Evolutionary conservation across 2,329 filamentous ascomycete species (phyloP), one percentile per base, ranked within the genome.

Genomic region (Cytospora piceae): DNA sequence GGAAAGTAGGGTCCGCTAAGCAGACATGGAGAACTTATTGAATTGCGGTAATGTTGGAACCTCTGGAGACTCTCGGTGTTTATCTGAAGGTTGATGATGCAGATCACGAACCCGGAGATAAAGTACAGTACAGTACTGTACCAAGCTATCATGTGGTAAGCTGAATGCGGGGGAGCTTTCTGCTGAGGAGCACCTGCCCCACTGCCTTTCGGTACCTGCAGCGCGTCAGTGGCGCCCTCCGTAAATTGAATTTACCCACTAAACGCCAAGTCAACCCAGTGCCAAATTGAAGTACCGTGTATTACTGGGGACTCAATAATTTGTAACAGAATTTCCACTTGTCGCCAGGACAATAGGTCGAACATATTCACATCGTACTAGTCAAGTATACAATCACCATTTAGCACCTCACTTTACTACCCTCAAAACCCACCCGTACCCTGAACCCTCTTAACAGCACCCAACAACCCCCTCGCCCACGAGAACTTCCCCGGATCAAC

Each of bases 381-480:
- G 39, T 2, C 20, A 42, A 20, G 17, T 22, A 49, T 22, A 49
- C n/a, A 14, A 8, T 5, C 1, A 17, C 7, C 39, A n/a, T 8
- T n/a, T n/a, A n/a, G n/a, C 20, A n/a, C 39, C 20, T 49, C 42
- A 22, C 20, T 15, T 39, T 37, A 4, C 34, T 7, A 11, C 7
- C 39, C 14, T 15, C 20, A 86, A 70, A 87, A 87, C 0, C 82
- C 84, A 1, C 85, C 85, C 17, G 77, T 79, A 5, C 86, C 86
- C 68, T 82, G 78, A 7, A 88, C 83, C 62, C 86, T 77, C 71
- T 87, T 82, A 4, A 88, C 78, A 2, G 85, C 84, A 0, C 87
- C 86, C 31, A 85, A 72, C 22, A 86, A 70, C 0, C 86, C 86
- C 74, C 82, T 87, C 0, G 82, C 80, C 86, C 85, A 88, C 17